phyloP scores from a whole-genome alignment of 805 yeast species.

The Saccharomyces kudriavzevii region DNA sequence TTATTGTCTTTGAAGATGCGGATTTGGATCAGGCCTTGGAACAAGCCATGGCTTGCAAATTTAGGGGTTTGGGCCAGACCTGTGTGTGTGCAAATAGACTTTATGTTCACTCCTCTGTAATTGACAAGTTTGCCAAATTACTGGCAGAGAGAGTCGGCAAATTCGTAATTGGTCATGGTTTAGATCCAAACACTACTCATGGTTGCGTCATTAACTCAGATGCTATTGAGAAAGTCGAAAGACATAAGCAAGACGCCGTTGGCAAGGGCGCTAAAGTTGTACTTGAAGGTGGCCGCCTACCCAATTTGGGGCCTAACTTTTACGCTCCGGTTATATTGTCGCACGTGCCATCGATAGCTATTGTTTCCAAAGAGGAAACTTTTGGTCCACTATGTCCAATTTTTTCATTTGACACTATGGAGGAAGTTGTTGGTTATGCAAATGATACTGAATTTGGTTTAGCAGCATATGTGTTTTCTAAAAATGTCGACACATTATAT shows the following conservation, averaged over 20 bases:
- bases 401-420: constrained; percentile 43
- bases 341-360: constrained; percentile 43
- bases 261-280: constrained; percentile 46
- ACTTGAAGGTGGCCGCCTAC: constrained; percentile 44
- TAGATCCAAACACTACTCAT: constrained; percentile 43
- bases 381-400: constrained; percentile 61
- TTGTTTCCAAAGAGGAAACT: constrained; percentile 49
- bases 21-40: constrained; percentile 49
- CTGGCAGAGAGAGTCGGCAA: constrained; percentile 38
- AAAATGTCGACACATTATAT: constrained; percentile 42
- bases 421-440: constrained; percentile 46
- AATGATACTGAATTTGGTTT: constrained; percentile 51
- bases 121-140: constrained; percentile 40
- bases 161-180: constrained; percentile 51
- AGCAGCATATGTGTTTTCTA: constrained; percentile 52
- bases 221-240: constrained; percentile 46
- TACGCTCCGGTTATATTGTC: constrained; percentile 48
- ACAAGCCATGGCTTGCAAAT: constrained; percentile 46
- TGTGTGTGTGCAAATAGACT: constrained; percentile 58
- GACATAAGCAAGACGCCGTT: constrained; percentile 47
- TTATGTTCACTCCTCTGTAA: constrained; percentile 44
- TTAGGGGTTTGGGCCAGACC: constrained; percentile 57
- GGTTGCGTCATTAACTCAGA: constrained; percentile 48
- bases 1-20: constrained; percentile 54
- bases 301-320: constrained; percentile 43